These are phyloP conservation scores for Yarrowia phangngaensis DNA, from an alignment of 805 yeast species.

Conservation along the genomic window DNA sequence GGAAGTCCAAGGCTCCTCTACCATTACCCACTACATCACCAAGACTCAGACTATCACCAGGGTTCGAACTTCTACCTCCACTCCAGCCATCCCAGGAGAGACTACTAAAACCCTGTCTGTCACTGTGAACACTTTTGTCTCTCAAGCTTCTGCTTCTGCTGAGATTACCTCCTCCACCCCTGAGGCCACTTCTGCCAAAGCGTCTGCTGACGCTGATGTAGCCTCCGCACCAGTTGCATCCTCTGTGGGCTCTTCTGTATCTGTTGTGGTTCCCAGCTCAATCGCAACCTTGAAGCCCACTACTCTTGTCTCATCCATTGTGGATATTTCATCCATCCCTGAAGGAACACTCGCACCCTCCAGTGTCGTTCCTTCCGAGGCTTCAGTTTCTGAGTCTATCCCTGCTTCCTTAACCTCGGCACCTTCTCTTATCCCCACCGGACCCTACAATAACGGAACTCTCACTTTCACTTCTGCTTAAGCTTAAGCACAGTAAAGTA, in stretches of 20 bases:
- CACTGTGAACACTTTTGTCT: neutral
- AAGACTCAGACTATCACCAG: conserved; percentile 14
- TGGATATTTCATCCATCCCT: neutral
- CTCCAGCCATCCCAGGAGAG: neutral
- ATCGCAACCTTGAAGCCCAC: too few relatives aligned
- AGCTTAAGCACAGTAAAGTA: neutral
- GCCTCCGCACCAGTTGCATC: conserved; percentile 3
- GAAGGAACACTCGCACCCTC: neutral
- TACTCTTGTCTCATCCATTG: conserved; percentile 15
- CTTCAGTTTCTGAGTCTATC: neutral
- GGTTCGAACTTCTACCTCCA: conserved; percentile 1
- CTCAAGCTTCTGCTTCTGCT: neutral
- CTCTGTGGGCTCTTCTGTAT: neutral
- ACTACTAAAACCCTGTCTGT: neutral
- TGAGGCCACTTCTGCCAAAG: neutral
- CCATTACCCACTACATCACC: conserved; percentile 9
- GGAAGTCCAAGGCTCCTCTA: conserved; percentile 16
- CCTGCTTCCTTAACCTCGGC: neutral
- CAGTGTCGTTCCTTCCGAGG: neutral
- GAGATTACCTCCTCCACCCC: neutral
- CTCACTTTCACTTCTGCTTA: conserved; percentile 6
- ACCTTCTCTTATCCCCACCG: neutral
- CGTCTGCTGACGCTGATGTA: neutral
- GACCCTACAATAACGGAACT: conserved; percentile 10
- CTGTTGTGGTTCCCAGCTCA: too few relatives aligned